A percentile compares a stretch with the other conserved stretches of the same genome.
Evolutionary conservation across 768 basidiomycete genomes (phyloP).

Genomic region (Suillus paluster): DNA sequence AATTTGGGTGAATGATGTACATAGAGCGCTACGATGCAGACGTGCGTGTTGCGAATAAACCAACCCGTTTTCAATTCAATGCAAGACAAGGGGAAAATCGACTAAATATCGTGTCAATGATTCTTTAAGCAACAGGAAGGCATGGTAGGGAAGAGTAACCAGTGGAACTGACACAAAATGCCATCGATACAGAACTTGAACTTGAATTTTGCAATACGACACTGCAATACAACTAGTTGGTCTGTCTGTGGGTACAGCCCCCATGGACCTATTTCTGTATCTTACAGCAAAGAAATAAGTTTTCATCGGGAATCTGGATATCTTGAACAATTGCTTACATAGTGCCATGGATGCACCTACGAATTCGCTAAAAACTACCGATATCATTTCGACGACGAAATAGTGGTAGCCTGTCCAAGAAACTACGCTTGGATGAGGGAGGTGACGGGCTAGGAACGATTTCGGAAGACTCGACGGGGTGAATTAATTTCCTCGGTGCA

Average conservation of each 20-base stretch:
- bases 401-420: background rate
- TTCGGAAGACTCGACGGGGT: background rate
- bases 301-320: background rate
- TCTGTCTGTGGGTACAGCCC: background rate
- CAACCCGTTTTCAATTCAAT: background rate
- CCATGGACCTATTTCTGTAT: background rate
- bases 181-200: background rate
- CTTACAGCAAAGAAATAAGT: background rate
- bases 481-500: background rate
- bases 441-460: background rate
- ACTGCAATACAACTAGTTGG: background rate
- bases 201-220: background rate
- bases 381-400: background rate
- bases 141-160: background rate
- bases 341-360: background rate
- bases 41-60: too few relatives aligned
- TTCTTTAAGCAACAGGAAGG: background rate
- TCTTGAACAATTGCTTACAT: background rate
- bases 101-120: background rate
- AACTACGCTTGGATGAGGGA: background rate
- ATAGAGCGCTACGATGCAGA: too few relatives aligned
- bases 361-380: background rate
- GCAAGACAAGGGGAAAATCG: background rate
- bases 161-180: background rate
- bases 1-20: too few relatives aligned